Base-by-base conservation (phyloP, 805 yeast species). In the Komagataella pseudopastoris region DNA sequence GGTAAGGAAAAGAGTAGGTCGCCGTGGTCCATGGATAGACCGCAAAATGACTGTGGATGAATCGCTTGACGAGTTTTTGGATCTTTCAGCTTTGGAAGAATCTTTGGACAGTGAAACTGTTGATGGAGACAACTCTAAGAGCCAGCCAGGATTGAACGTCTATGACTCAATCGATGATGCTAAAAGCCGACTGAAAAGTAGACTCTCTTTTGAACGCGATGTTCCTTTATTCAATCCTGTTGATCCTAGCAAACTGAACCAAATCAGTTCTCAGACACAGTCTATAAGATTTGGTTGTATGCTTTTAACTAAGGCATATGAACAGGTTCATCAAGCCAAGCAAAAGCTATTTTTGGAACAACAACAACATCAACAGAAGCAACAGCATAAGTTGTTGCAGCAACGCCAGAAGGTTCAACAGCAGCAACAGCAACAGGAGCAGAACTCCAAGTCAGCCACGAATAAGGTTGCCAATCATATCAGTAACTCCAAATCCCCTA, bases 201-300 rank as follows among this genome's bases (percentile, higher is more conserved):
- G 72, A 45, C 77, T 78, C 74, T 63, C 63, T 54, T 78, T 72
- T 60, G 82, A 78, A 58, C 63, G 69, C 44, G 81, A 77, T 54
- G 49, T 66, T 46, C 60, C 63, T 10, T 46, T 51, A 53, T 69
- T 65, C 59, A 72, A 70, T 46, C 85, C 84, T 43, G 72, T 87
- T 53, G 96, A 88, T 64, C 96, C 97, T 0, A 81, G 96, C 0
- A 75, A 77, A 51, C 72, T 90, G 59, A 90, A 90, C 61, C 84
- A 85, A 56, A 88, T 90, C 46, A 78, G 88, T 12, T 83, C 83
- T 51, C 91, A 83, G 50, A 89, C 96, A 1, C 97, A 90, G 66
- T 82, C 86, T 1, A 86, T 91, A 30, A 72, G 97, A 54, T 90
- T 90, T 67, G 96, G 96, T 6, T 80, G 95, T 6, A 89, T 89